Base-by-base conservation (phyloP, 192 early-diverging fungal genomes). In the Haplosporangium gracile region DNA sequence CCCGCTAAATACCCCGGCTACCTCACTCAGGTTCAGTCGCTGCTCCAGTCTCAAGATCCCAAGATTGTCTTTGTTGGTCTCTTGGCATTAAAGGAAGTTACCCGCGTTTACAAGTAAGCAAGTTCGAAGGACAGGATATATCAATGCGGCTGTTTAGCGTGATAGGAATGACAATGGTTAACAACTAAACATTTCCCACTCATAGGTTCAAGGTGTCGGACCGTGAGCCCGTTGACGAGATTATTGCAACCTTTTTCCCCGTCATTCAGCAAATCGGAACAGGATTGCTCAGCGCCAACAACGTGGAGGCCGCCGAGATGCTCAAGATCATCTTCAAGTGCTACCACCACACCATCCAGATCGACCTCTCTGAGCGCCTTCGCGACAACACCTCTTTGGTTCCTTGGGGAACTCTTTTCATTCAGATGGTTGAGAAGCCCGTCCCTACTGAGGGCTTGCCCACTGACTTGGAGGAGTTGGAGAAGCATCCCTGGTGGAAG, bases 401-500 rank as follows among this genome's bases (percentile, higher is more conserved):
- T 20, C 94, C 96, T 24, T 99, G 98, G 98, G 95, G 95, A 40
- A 96, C 95, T 36, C 78, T 96, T 15, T 96, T 98, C 79, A 90
- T 98, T 40, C 93, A 96, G 78, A 88, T 97, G 88, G 90, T 96
- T 24, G 93, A 93, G 51, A 94, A 93, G 87, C 90, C 91, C 47
- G 90, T 94, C 36, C 92, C 91, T 18, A 70, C 71, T 9, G 89
- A 90, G 38, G 91, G 91, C 11, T 87, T 94, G 5, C 92, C 94
- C 26, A 84, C 89, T 51, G 92, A 93, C 70, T 76, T 87, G 2
- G 94, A 95, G 63, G 97, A 97, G 43, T 85, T 93, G 40, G 96
- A 96, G 74, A 94, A 94, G 81, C 93, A 95, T 86, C 94, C 95
- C 29, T 96, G 93, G 91, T 97, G 95, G 95, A 97, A 97, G 90